Conservation (phyloP, 2,329 filamentous ascomycete genomes). For the Penicillium concentricum region DNA sequence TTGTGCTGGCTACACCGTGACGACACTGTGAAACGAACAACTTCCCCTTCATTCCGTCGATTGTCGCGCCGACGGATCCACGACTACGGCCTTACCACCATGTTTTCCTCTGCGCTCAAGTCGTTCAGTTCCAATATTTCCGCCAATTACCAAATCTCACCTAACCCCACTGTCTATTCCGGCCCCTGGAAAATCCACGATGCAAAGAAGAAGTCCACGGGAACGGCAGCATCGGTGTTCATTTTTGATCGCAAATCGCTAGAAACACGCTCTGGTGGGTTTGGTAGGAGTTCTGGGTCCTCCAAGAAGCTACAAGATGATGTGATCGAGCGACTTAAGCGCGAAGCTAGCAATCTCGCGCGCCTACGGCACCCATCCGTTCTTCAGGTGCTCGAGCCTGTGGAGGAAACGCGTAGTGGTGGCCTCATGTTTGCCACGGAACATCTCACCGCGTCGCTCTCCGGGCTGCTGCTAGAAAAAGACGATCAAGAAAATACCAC, state of each 20-base stretch:
- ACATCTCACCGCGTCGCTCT: constrained; percentile 82
- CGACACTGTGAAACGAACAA: constrained; percentile 14
- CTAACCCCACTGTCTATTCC: constrained; percentile 71
- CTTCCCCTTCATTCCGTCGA: not conserved
- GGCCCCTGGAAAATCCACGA: constrained; percentile 98
- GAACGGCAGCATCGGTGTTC: constrained; percentile 85
- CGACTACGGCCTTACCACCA: constrained; percentile 49
- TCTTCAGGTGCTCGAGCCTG: constrained; percentile 87
- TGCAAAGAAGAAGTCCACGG: constrained; percentile 93
- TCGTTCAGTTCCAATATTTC: constrained; percentile 92
- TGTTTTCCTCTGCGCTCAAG: constrained; percentile 94
- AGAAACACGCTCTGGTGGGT: constrained; percentile 64
- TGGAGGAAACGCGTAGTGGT: constrained; percentile 88
- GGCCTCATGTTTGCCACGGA: constrained; percentile 96
- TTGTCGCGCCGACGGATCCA: not conserved
- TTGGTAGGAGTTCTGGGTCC: constrained; percentile 61
- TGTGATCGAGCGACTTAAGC: constrained; percentile 84
- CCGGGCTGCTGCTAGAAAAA: constrained; percentile 79
- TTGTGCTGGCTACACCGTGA: constrained; percentile 3
- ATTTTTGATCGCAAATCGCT: constrained; percentile 89
- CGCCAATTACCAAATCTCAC: constrained; percentile 81
- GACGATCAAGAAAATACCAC: constrained; percentile 76
- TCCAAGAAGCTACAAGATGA: constrained; percentile 83
- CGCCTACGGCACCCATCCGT: constrained; percentile 87
- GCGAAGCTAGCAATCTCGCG: constrained; percentile 85